Evolutionary conservation across 768 basidiomycete species (phyloP).

Genomic region (Inosperma sp.): DNA sequence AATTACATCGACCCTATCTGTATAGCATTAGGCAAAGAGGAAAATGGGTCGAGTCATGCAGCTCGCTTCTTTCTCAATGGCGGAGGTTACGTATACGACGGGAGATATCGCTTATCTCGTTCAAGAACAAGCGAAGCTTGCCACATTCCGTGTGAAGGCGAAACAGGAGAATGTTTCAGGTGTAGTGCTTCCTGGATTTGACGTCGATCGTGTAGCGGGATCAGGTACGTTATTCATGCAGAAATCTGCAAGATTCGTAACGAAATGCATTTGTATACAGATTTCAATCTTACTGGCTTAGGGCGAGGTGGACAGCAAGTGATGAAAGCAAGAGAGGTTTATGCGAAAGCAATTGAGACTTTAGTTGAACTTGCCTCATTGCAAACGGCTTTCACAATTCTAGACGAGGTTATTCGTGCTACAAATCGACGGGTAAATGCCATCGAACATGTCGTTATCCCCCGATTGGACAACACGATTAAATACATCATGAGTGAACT

Average conservation of each 20-base stretch:
- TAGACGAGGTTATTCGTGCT: slow-evolving; percentile 99
- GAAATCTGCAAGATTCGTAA: neutral
- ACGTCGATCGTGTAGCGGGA: slow-evolving; percentile 80
- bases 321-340: slow-evolving; percentile 90
- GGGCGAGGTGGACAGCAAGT: slow-evolving; percentile 97
- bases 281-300: slow-evolving; percentile 95
- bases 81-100: slow-evolving; percentile 96
- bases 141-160: slow-evolving; percentile 88
- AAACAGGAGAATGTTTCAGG: slow-evolving; percentile 98
- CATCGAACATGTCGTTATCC: slow-evolving; percentile 96
- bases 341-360: slow-evolving; percentile 95
- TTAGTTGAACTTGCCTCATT: slow-evolving; percentile 95
- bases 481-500: slow-evolving; percentile 96
- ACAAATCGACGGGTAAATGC: slow-evolving; percentile 99
- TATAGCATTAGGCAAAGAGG: slow-evolving; percentile 75
- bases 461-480: slow-evolving; percentile 93
- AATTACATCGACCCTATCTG: slow-evolving; percentile 19
- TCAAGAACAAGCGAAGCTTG: slow-evolving; percentile 90
- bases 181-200: slow-evolving; percentile 92
- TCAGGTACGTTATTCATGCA: slow-evolving; percentile 49
- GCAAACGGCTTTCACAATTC: slow-evolving; percentile 96
- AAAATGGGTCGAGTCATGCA: slow-evolving; percentile 99
- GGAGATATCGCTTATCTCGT: slow-evolving; percentile 98
- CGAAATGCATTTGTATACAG: slow-evolving; percentile 35
- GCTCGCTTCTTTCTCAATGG: slow-evolving; percentile 96